phyloP scores from a whole-genome alignment of 495 filamentous ascomycete species.

The Aspergillus coremiiformis region DNA sequence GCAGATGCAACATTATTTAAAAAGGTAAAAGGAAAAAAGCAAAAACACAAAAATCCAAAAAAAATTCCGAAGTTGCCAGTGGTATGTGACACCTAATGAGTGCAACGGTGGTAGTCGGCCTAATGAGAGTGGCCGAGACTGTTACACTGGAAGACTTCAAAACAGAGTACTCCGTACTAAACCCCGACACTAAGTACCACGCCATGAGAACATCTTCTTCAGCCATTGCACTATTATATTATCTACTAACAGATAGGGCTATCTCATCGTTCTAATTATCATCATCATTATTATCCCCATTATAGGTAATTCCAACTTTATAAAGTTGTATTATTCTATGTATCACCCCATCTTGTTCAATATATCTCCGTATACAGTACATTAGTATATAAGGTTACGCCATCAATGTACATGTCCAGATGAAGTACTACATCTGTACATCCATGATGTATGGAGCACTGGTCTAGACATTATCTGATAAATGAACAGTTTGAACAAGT shows the following conservation, averaged over 20 bases:
- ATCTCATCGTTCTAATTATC: neutral
- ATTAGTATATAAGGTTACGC: neutral
- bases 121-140: slow-evolving; percentile 22
- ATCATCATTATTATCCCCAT: neutral
- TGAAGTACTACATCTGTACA: too few species aligned
- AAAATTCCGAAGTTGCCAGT: slow-evolving; percentile 1
- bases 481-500: neutral
- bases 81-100: slow-evolving; percentile 32
- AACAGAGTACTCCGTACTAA: too few species aligned
- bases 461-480: too few species aligned
- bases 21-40: neutral
- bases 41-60: neutral
- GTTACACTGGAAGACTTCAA: slow-evolving; percentile 24
- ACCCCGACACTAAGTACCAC: too few species aligned
- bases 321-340: neutral
- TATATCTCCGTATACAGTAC: too few species aligned
- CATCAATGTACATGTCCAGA: too few species aligned
- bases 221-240: neutral
- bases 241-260: neutral
- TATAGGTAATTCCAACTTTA: neutral
- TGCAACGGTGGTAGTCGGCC: slow-evolving; percentile 41
- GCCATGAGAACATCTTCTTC: too few species aligned
- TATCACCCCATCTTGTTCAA: neutral
- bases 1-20: neutral
- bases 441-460: too few species aligned